phyloP scores from a whole-genome alignment of 129 eudicot genomes.

The Flaveria robusta region DNA sequence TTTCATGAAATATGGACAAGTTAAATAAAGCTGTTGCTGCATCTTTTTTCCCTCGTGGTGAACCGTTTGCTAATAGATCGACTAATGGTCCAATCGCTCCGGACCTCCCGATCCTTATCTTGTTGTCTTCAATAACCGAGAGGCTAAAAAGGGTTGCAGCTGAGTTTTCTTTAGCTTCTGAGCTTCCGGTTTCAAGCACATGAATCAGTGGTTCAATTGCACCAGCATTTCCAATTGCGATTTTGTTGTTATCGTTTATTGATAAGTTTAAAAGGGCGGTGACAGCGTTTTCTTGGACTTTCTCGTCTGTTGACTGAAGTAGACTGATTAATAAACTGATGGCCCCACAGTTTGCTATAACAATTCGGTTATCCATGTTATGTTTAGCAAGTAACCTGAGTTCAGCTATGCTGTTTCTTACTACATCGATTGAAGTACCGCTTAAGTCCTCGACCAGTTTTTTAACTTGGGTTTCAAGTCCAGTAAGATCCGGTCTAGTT shows the following conservation, averaged over 20 bases:
- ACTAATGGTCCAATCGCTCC: slow-evolving; percentile 92
- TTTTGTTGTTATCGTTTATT: slow-evolving; percentile 79
- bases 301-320: slow-evolving; percentile 65
- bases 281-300: slow-evolving; percentile 80
- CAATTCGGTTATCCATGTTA: slow-evolving; percentile 77
- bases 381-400: slow-evolving; percentile 75
- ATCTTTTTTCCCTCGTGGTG: slow-evolving; percentile 88
- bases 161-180: slow-evolving; percentile 86
- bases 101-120: slow-evolving; percentile 65
- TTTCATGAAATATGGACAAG: slow-evolving; percentile 74
- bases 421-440: slow-evolving; percentile 47
- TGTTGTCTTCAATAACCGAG: slow-evolving; percentile 81
- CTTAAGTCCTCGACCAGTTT: slow-evolving; percentile 63
- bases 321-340: slow-evolving; percentile 59
- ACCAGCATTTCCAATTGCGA: slow-evolving; percentile 67
- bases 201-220: slow-evolving; percentile 87
- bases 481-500: slow-evolving; percentile 59
- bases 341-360: slow-evolving; percentile 73
- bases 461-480: slow-evolving; percentile 62
- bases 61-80: slow-evolving; percentile 73
- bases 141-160: slow-evolving; percentile 96
- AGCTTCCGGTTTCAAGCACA: slow-evolving; percentile 74
- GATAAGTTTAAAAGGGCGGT: slow-evolving; percentile 90
- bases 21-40: slow-evolving; percentile 90
- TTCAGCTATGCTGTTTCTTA: slow-evolving; percentile 56